Percentiles rank a stretch among this genome's conserved stretches.
phyloP scores from a whole-genome alignment of 495 filamentous ascomycete species.

The Trypethelium eluteriae region DNA sequence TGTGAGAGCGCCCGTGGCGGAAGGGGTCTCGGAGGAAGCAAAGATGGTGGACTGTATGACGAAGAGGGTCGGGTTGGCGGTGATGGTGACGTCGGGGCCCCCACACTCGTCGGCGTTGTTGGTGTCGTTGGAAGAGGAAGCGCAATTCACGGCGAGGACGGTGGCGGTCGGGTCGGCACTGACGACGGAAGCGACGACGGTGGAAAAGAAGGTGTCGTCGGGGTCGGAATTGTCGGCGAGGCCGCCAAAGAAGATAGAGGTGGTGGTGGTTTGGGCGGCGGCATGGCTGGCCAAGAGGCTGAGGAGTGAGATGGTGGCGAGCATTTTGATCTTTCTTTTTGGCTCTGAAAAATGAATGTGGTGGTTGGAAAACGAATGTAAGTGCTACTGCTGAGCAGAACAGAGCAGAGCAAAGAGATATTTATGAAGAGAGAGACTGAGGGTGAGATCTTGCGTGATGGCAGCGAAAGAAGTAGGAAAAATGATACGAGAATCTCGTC shows the following conservation, averaged over 20 bases:
- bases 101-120: not conserved
- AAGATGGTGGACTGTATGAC: not conserved
- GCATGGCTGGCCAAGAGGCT: not conserved
- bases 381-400: too few relatives aligned
- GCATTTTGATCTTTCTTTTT: constrained; percentile 1
- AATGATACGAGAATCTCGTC: too few relatives aligned
- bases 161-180: not conserved
- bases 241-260: constrained; percentile 4
- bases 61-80: constrained; percentile 5
- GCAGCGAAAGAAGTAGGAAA: too few relatives aligned
- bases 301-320: not conserved
- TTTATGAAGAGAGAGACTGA: not conserved
- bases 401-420: not conserved
- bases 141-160: not conserved
- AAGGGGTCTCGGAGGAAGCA: not conserved
- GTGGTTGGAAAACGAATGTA: too few relatives aligned
- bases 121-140: not conserved
- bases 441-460: too few relatives aligned
- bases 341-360: not conserved
- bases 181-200: constrained; percentile 7
- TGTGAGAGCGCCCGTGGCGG: not conserved
- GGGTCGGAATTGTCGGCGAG: not conserved
- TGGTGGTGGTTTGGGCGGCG: not conserved
- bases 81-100: not conserved
- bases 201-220: not conserved